Percentiles rank a stretch among this genome's conserved stretches.
These are phyloP conservation scores for Podaxis mareebaensis DNA, from an alignment of 768 basidiomycete genomes.

Conservation along the genomic window DNA sequence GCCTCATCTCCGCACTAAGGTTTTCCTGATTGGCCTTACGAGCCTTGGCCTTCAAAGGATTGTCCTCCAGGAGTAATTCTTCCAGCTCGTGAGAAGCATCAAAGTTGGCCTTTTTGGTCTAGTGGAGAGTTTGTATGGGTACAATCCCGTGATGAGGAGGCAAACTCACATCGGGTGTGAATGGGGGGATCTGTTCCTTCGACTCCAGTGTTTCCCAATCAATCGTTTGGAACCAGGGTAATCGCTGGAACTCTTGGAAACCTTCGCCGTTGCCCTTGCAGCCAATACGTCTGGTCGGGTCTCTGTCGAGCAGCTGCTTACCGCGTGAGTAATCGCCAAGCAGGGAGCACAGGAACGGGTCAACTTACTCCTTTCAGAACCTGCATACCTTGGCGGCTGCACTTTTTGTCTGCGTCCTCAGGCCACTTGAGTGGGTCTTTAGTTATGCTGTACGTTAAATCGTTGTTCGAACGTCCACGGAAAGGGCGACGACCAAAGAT, in stretches of 20 bases:
- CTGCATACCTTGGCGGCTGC: conserved; percentile 73
- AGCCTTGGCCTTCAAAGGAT: conserved; percentile 92
- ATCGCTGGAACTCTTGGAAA: conserved; percentile 72
- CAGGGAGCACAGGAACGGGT: conserved; percentile 6
- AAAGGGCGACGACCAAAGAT: conserved; percentile 92
- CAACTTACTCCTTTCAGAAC: conserved; percentile 75
- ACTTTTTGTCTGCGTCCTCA: conserved; percentile 82
- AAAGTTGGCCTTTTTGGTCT: conserved; percentile 99
- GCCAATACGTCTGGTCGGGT: conserved; percentile 76
- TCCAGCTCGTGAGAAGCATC: conserved; percentile 98
- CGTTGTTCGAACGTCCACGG: conserved; percentile 90
- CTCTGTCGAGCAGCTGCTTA: conserved; percentile 81
- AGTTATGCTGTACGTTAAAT: conserved; percentile 89
- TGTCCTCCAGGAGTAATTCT: conserved; percentile 93
- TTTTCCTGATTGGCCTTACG: conserved; percentile 90
- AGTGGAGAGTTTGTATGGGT: conserved; percentile 18
- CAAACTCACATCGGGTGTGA: conserved; percentile 79
- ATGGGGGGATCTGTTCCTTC: conserved; percentile 77
- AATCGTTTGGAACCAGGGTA: conserved; percentile 86
- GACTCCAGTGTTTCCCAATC: conserved; percentile 87
- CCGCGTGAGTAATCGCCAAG: background rate
- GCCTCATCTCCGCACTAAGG: conserved; percentile 87
- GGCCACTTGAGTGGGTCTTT: conserved; percentile 89
- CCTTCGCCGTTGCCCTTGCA: conserved; percentile 82
- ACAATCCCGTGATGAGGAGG: conserved; percentile 4